These are phyloP conservation scores for Poronia punctata DNA, from an alignment of 495 filamentous ascomycete species.

Conservation along the genomic window DNA sequence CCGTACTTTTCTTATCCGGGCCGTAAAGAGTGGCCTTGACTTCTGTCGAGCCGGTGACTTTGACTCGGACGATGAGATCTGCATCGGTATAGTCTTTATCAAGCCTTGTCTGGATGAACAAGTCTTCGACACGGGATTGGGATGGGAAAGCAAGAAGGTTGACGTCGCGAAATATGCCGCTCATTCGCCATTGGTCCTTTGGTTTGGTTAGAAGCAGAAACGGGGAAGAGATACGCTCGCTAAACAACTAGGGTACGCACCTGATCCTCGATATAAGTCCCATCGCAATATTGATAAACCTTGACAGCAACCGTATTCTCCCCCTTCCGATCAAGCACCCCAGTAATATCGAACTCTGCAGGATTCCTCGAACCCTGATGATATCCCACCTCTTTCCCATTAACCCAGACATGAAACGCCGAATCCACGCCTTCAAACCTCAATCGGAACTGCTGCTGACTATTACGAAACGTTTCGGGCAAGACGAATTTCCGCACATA, in stretches of 20 bases:
- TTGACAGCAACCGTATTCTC: slow-evolving; percentile 48
- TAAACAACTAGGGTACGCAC: slow-evolving; percentile 10
- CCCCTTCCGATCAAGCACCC: slow-evolving; percentile 28
- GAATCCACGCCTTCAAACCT: slow-evolving; percentile 64
- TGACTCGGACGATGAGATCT: slow-evolving; percentile 40
- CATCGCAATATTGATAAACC: slow-evolving; percentile 59
- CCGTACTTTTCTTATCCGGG: slow-evolving; percentile 11
- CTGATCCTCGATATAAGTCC: slow-evolving; percentile 60
- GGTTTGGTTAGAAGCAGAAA: background rate
- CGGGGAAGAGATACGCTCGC: background rate
- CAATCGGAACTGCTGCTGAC: slow-evolving; percentile 46
- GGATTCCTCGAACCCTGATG: slow-evolving; percentile 58
- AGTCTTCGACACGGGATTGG: slow-evolving; percentile 49
- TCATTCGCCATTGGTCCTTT: slow-evolving; percentile 37
- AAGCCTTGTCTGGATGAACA: slow-evolving; percentile 47
- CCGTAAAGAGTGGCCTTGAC: slow-evolving; percentile 32
- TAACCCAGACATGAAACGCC: slow-evolving; percentile 59
- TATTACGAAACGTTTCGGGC: slow-evolving; percentile 28
- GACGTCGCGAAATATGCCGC: slow-evolving; percentile 54
- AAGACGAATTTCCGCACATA: slow-evolving; percentile 50
- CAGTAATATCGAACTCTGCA: slow-evolving; percentile 54
- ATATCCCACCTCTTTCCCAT: slow-evolving; percentile 52
- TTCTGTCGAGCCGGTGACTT: slow-evolving; percentile 22
- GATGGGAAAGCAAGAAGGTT: slow-evolving; percentile 49
- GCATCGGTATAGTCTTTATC: slow-evolving; percentile 50